Percentiles rank a stretch among this genome's conserved stretches.
Evolutionary conservation across 768 basidiomycete genomes (phyloP).

Genomic region (Naganishia antarctica): DNA sequence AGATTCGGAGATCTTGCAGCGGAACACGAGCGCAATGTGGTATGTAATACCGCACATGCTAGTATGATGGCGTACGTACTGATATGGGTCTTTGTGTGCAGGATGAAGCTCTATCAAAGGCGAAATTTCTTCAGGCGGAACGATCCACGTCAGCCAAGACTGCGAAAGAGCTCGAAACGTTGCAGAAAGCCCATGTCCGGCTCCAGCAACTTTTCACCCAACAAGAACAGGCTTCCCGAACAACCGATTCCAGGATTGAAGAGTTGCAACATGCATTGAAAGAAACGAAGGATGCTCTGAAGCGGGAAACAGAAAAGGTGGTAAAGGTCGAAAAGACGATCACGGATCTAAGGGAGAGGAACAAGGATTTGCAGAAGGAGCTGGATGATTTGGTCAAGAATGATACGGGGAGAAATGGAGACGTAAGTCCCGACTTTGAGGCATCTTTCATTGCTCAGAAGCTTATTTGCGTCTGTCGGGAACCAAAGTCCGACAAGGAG

Average conservation of each 20-base stretch:
- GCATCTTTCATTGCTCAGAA: neutral
- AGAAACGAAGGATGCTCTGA: neutral
- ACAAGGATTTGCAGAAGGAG: slow-evolving; percentile 14
- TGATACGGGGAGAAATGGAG: slow-evolving; percentile 7
- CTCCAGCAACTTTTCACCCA: neutral
- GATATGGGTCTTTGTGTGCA: neutral
- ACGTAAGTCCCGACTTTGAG: neutral
- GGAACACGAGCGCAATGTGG: neutral
- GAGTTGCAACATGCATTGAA: neutral
- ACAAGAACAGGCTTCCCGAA: neutral
- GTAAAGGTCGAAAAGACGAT: neutral
- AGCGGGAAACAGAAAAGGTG: slow-evolving; percentile 6
- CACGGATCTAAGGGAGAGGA: slow-evolving; percentile 1
- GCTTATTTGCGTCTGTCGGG: neutral
- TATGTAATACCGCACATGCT: neutral
- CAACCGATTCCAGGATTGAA: neutral
- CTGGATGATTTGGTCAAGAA: slow-evolving; percentile 13
- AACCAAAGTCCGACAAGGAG: slow-evolving; percentile 1
- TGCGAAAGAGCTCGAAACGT: neutral
- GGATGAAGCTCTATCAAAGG: slow-evolving; percentile 1
- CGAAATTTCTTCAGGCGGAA: slow-evolving; percentile 9
- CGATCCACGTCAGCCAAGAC: neutral
- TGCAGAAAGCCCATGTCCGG: neutral
- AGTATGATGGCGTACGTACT: neutral
- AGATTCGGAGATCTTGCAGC: neutral